These are phyloP conservation scores for Alternaria consortialis DNA, from an alignment of 2,329 filamentous ascomycete species.

Conservation along the genomic window DNA sequence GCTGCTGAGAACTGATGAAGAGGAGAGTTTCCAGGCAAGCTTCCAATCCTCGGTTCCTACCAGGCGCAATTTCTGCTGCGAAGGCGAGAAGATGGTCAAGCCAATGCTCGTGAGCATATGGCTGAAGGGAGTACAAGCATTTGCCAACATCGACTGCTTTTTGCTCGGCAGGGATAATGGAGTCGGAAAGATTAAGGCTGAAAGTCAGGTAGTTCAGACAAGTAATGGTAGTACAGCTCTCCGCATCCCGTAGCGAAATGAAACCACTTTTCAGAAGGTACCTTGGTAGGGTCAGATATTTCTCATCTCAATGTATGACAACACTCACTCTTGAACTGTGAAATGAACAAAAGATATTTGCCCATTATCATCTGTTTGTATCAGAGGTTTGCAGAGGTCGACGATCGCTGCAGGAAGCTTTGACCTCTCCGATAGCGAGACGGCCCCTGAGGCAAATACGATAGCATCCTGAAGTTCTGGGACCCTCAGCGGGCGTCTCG, in stretches of 20 bases:
- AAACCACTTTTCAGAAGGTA: not conserved
- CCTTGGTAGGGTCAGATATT: not conserved
- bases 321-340: not conserved
- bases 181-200: not conserved
- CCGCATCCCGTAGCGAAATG: not conserved
- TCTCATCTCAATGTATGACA: rapidly evolving
- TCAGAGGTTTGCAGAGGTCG: not conserved
- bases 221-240: not conserved
- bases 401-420: not conserved
- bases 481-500: not conserved
- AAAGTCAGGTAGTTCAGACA: not conserved
- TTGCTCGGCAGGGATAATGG: rapidly evolving
- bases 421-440: not conserved
- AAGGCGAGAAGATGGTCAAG: not conserved
- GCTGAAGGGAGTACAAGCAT: not conserved
- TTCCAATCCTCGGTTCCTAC: no score
- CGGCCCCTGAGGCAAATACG: not conserved
- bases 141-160: not conserved
- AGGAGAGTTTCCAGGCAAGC: not conserved
- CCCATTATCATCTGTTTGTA: not conserved
- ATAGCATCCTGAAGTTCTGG: not conserved
- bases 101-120: not conserved
- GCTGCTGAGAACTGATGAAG: not conserved
- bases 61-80: not conserved
- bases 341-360: not conserved